These are phyloP conservation scores for Tylopilus sp. DNA, from an alignment of 1,284 basidiomycete species.

Conservation along the genomic window DNA sequence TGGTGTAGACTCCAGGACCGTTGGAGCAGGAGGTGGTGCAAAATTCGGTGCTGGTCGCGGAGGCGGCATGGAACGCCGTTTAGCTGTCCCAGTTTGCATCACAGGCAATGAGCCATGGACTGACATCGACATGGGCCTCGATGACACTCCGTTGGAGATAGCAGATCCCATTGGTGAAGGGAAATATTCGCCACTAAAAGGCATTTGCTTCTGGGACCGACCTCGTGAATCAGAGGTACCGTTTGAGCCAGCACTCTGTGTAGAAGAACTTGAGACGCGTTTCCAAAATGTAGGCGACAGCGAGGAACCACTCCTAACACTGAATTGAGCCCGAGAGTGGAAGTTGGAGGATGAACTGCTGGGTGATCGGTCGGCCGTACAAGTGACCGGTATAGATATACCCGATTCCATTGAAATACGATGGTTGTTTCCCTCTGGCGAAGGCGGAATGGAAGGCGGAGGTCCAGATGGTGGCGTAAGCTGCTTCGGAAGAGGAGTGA, in stretches of 20 bases:
- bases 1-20: conserved; percentile 27
- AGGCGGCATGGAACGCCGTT: conserved; percentile 61
- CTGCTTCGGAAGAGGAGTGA: conserved; percentile 46
- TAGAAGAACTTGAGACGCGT: conserved; percentile 54
- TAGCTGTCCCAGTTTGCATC: conserved; percentile 31
- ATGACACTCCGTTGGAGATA: conserved; percentile 3
- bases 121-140: conserved; percentile 23
- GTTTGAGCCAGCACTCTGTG: conserved; percentile 46
- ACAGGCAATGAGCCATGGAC: conserved; percentile 13
- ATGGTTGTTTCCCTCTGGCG: conserved; percentile 21
- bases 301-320: conserved; percentile 47
- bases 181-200: conserved; percentile 8
- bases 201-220: conserved; percentile 19
- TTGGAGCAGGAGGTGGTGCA: conserved; percentile 65
- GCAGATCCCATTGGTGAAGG: conserved; percentile 9
- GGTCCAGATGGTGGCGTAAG: conserved; percentile 57
- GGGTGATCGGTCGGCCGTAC: conserved; percentile 36
- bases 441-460: conserved; percentile 46
- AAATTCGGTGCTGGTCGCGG: conserved; percentile 66
- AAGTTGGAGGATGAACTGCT: conserved; percentile 44
- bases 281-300: conserved; percentile 54
- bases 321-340: conserved; percentile 35
- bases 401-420: conserved; percentile 21
- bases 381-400: conserved; percentile 36
- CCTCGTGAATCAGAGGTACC: conserved; percentile 46